Evolutionary conservation across 1,284 basidiomycete genomes (phyloP), one percentile per base, ranked within the genome.

Genomic region (Trametes polyzona): DNA sequence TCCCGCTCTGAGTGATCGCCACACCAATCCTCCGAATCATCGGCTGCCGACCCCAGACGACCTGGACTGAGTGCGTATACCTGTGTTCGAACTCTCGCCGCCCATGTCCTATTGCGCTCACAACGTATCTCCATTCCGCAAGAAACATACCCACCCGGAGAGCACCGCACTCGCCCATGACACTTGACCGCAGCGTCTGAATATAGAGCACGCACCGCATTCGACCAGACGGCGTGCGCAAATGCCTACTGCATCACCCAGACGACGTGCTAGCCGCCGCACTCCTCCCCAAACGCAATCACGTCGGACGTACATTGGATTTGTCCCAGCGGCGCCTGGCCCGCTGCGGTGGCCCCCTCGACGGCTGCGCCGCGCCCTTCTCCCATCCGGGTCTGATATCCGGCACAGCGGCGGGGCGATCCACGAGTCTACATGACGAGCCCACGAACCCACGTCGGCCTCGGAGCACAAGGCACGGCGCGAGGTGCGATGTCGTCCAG

Each of bases 321-420:
- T 23, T 36, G 23, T 17, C 23, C 43, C 35, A 19, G 23, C 21
- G 43, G n/a, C n/a, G n/a, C n/a, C n/a, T n/a, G n/a, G n/a, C 27
- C 37, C 41, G 19, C 42, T 44, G 43, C 43, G 52, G 52, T 33
- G 42, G 42, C 36, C 40, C 29, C 52, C 41, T 26, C n/a, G n/a
- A n/a, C n/a, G n/a, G 24, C 51, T 43, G 43, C 44, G 36, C 27
- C 9, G 33, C 33, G 46, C 33, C 44, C 19, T 23, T n/a, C 44
- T 46, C 41, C 7, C 43, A 32, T 37, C 12, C 43, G 43, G 43
- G 52, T 14, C 8, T 53, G 52, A 53, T 47, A 40, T 47, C 42
- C 52, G 52, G 52, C 43, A 39, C 36, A 32, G 44, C 36, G 36
- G 27, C 12, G 14, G 7, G 43, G 36, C 35, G 43, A 53, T 53